Evolutionary conservation across 345 rosid genomes (phyloP).

Genomic region (Acer saccharum): DNA sequence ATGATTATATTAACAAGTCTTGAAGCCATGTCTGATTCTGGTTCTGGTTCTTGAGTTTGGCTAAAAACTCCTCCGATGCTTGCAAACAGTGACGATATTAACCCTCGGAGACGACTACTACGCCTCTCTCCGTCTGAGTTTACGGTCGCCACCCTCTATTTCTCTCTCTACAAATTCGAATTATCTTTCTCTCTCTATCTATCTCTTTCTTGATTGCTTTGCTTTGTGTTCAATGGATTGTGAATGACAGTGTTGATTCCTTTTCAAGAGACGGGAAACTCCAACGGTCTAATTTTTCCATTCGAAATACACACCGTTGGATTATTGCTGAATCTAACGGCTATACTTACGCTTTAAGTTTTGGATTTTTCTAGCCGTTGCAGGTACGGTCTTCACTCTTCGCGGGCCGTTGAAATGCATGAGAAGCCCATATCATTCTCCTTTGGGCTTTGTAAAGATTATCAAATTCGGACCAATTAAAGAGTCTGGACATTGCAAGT

Average conservation of each 20-base stretch:
- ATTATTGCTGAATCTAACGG: constrained; percentile 28
- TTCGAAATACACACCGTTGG: constrained; percentile 30
- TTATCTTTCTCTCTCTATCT: neutral
- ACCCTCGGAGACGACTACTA: constrained; percentile 63
- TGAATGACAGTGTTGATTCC: neutral
- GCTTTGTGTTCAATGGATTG: neutral
- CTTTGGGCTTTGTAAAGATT: neutral
- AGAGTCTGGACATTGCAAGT: no score
- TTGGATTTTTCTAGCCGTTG: constrained; percentile 56
- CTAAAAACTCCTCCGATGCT: constrained; percentile 60
- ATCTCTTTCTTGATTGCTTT: constrained; percentile 10
- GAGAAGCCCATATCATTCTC: neutral
- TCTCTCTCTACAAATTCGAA: neutral
- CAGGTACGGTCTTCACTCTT: neutral
- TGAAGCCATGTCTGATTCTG: constrained; percentile 47
- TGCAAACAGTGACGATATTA: constrained; percentile 55
- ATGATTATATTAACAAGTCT: constrained; percentile 23
- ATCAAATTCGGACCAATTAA: no score
- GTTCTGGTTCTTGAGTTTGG: constrained; percentile 29
- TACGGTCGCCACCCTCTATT: constrained; percentile 51
- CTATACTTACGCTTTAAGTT: constrained; percentile 17
- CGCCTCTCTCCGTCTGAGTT: constrained; percentile 39
- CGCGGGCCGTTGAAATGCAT: neutral
- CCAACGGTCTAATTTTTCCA: constrained; percentile 45
- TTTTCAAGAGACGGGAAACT: constrained; percentile 20